Evolutionary conservation across 495 filamentous ascomycete species (phyloP).

Genomic region (Hypoxylon crocopeplum): DNA sequence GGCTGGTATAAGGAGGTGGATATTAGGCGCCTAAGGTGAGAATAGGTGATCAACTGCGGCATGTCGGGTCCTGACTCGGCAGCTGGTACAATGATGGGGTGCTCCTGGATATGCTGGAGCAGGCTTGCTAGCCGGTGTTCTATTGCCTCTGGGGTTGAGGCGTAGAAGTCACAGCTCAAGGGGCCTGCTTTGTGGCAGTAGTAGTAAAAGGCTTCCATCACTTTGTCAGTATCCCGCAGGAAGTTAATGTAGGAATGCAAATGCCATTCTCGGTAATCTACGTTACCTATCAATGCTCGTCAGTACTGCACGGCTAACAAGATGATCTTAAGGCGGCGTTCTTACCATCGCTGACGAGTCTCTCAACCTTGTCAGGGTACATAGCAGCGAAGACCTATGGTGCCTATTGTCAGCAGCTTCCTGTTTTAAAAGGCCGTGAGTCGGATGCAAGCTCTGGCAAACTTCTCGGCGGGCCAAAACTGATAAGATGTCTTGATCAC

Average conservation of each 20-base stretch:
- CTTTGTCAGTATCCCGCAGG: constrained; percentile 59
- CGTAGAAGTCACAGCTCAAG: constrained; percentile 54
- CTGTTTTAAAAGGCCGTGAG: neutral
- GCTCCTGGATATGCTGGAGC: constrained; percentile 49
- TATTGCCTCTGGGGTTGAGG: constrained; percentile 49
- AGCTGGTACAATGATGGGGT: constrained; percentile 57
- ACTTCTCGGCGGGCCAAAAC: too few relatives aligned
- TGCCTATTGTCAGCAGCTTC: neutral
- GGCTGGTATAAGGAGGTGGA: constrained; percentile 65
- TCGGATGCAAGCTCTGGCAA: neutral
- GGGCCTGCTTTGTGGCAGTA: constrained; percentile 61
- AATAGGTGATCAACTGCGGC: constrained; percentile 51
- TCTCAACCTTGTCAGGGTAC: constrained; percentile 55
- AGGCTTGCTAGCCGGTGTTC: constrained; percentile 49
- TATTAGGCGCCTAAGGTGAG: constrained; percentile 50
- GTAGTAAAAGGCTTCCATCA: constrained; percentile 59
- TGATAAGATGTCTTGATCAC: too few relatives aligned
- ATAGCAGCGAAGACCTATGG: constrained; percentile 53
- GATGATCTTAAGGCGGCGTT: neutral
- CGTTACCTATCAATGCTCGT: constrained; percentile 41
- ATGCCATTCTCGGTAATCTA: constrained; percentile 58
- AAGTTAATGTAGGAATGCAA: constrained; percentile 55
- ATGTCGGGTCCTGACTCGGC: constrained; percentile 38
- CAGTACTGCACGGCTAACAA: constrained; percentile 2
- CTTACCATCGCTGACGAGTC: constrained; percentile 58